Conservation (phyloP, 805 yeast genomes). For the Sungouiella blattae region DNA sequence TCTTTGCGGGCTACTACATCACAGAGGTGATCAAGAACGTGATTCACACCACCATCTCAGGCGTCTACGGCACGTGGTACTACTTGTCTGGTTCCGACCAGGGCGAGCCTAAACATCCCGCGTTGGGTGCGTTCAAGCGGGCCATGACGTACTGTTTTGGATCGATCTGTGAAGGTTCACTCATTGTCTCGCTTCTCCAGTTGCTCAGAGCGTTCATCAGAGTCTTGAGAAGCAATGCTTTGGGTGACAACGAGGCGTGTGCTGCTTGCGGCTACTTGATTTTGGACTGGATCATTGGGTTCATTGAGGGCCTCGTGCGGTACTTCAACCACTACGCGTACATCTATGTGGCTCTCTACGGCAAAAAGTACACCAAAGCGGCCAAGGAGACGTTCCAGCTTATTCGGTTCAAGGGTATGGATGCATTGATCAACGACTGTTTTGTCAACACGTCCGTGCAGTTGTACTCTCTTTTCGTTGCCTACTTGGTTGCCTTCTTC, state of each 20-base stretch:
- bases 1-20: conserved; percentile 80
- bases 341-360: conserved; percentile 83
- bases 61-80: conserved; percentile 90
- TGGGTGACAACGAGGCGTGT: conserved; percentile 48
- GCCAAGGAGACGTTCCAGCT: conserved; percentile 82
- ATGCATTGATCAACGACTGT: conserved; percentile 81
- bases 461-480: conserved; percentile 71
- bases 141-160: conserved; percentile 87
- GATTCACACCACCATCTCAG: conserved; percentile 77
- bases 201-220: conserved; percentile 55
- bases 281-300: conserved; percentile 56
- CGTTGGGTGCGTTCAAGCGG: conserved; percentile 73
- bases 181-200: conserved; percentile 69
- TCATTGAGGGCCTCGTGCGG: conserved; percentile 74
- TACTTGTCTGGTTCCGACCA: conserved; percentile 72
- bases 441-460: conserved; percentile 74
- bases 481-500: conserved; percentile 56
- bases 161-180: conserved; percentile 81
- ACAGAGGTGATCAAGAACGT: conserved; percentile 80
- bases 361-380: conserved; percentile 68
- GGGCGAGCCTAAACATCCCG: conserved; percentile 77
- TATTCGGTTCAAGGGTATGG: conserved; percentile 74
- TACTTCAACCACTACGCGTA: conserved; percentile 91
- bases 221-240: conserved; percentile 49
- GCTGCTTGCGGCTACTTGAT: conserved; percentile 52